A percentile compares a stretch with the other conserved stretches of the same genome.
phyloP scores from a whole-genome alignment of 106 monocot species.

The Agapanthus africanus region DNA sequence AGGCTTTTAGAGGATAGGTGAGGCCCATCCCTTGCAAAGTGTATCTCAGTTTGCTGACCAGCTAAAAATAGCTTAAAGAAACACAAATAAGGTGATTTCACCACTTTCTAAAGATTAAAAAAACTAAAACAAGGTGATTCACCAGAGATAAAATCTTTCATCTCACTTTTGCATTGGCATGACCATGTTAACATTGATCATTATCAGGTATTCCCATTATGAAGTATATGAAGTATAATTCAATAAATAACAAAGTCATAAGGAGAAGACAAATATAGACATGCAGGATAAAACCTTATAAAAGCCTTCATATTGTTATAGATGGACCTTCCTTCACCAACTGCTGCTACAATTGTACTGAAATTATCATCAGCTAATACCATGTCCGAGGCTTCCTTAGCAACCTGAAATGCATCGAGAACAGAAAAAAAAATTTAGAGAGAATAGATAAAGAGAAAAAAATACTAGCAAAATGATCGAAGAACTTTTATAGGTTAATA shows the following conservation, averaged over 20 bases:
- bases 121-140: too few species aligned
- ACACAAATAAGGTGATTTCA: too few species aligned
- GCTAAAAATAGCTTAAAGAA: background rate
- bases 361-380: slow-evolving; percentile 86
- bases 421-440: background rate
- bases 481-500: background rate
- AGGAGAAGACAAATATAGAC: slow-evolving; percentile 2
- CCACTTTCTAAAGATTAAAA: too few species aligned
- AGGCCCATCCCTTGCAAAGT: background rate
- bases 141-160: background rate
- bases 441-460: background rate
- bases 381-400: slow-evolving; percentile 91
- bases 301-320: slow-evolving; percentile 92
- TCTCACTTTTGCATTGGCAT: too few species aligned
- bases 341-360: slow-evolving; percentile 77
- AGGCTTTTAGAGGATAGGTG: background rate
- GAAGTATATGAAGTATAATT: background rate
- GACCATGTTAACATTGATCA: too few species aligned
- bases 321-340: slow-evolving; percentile 83
- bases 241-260: background rate
- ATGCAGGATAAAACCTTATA: slow-evolving; percentile 33
- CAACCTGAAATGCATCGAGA: slow-evolving; percentile 43
- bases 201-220: background rate
- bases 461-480: background rate
- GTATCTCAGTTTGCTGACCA: background rate